Evolutionary conservation across 257 asterid species (phyloP).

Genomic region (Nicotiana paniculata): DNA sequence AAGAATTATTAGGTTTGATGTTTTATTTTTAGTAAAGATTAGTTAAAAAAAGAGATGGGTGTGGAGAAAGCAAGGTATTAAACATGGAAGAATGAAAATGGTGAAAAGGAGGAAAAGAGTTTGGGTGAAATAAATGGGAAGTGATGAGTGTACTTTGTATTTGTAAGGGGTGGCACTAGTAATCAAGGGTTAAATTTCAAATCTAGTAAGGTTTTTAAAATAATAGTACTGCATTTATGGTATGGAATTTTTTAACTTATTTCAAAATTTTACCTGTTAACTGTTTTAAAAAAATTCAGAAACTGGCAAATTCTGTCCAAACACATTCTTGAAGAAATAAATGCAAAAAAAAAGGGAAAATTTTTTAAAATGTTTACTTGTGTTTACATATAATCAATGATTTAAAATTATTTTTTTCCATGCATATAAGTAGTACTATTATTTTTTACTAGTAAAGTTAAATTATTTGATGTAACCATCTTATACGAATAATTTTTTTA

Average conservation of each 20-base stretch:
- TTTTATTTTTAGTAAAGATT: background rate
- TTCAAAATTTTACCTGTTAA: background rate
- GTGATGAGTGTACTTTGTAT: constrained; percentile 4
- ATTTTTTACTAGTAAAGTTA: too few species aligned
- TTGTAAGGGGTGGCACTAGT: background rate
- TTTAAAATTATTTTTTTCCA: too few species aligned
- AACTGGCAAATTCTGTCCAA: background rate
- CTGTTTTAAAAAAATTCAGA: background rate
- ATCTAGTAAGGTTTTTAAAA: background rate
- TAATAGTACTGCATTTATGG: background rate
- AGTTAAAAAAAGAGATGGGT: constrained; percentile 11
- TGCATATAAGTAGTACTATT: too few species aligned
- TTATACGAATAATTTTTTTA: too few species aligned
- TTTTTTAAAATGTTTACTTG: background rate
- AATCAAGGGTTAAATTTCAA: constrained; percentile 5
- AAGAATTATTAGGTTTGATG: background rate
- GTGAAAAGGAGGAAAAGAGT: background rate
- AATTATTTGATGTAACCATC: too few species aligned
- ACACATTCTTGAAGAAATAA: background rate
- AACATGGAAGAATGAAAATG: background rate
- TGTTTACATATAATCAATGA: too few species aligned
- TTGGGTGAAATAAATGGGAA: background rate
- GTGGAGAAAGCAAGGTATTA: constrained; percentile 19
- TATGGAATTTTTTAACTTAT: background rate
- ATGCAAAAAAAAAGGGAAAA: background rate